A percentile compares a stretch with the other conserved stretches of the same genome.
Conservation (phyloP, 78 protist genomes). For the Neovahlkampfia damariscottae region DNA sequence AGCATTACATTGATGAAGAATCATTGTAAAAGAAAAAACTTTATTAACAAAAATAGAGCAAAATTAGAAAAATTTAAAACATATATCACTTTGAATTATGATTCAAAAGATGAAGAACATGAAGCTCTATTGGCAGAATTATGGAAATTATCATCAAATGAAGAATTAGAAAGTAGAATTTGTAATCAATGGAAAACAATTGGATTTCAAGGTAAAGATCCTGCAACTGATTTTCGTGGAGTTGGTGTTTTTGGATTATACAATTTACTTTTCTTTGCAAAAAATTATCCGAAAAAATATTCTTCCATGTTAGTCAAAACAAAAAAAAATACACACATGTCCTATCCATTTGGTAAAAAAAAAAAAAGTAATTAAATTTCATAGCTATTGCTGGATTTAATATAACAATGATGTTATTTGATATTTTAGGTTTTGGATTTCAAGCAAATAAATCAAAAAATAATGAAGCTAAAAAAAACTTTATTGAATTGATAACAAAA, state of each 20-base stretch:
- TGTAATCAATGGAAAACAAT: slow-evolving; percentile 18
- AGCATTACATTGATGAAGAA: too few relatives aligned
- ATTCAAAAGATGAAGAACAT: neutral
- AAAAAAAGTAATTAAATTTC: too few relatives aligned
- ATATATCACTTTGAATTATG: neutral
- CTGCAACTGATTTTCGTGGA: slow-evolving; percentile 41
- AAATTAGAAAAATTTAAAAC: neutral
- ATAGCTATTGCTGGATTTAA: neutral
- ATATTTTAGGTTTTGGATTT: neutral
- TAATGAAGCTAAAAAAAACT: neutral
- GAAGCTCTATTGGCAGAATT: neutral
- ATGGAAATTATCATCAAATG: neutral
- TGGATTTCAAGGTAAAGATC: slow-evolving; percentile 36
- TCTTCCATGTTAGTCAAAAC: neutral
- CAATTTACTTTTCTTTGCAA: slow-evolving; percentile 9
- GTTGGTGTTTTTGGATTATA: slow-evolving; percentile 19
- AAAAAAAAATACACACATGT: neutral
- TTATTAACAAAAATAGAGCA: neutral
- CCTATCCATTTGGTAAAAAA: neutral
- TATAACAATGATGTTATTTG: neutral
- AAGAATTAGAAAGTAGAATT: neutral
- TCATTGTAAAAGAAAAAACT: too few relatives aligned
- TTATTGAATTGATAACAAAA: neutral
- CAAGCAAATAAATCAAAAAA: neutral
- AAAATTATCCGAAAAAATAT: neutral